Conservation (phyloP, 176 grass and related monocot genomes). For the Oryza brachyantha region DNA sequence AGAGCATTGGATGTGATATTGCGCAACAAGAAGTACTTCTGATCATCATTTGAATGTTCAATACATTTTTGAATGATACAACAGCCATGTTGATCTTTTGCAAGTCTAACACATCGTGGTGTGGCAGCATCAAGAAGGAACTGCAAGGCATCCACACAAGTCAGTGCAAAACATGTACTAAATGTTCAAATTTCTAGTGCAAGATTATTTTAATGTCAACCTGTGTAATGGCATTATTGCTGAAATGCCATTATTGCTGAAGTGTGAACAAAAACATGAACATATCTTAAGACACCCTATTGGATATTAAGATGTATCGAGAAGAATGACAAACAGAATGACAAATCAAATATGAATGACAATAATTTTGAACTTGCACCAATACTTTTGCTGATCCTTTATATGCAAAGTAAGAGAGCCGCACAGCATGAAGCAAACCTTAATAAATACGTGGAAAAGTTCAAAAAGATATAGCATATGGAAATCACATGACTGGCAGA, state of each 20-base stretch:
- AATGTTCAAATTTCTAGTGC: background rate
- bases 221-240: background rate
- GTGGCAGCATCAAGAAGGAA: slow-evolving; percentile 67
- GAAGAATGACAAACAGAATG: slow-evolving; percentile 5
- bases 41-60: slow-evolving; percentile 47
- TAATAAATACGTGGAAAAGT: background rate
- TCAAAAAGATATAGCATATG: slow-evolving; percentile 3
- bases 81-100: slow-evolving; percentile 83
- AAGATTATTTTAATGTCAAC: background rate
- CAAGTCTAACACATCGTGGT: slow-evolving; percentile 60
- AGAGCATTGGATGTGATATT: slow-evolving; percentile 51
- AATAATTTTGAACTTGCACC: background rate
- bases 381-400: slow-evolving; percentile 5
- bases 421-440: background rate
- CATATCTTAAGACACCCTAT: background rate
- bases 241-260: background rate
- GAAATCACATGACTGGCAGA: slow-evolving; percentile 24
- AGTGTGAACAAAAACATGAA: background rate
- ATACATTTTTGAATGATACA: slow-evolving; percentile 89
- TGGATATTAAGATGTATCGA: background rate
- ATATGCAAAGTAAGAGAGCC: background rate
- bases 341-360: background rate
- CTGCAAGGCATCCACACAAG: slow-evolving; percentile 40
- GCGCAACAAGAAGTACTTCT: slow-evolving; percentile 52
- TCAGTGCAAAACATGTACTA: slow-evolving; percentile 14